Conservation (phyloP, 148 eudicot genomes). For the Chenopodium quinoa region DNA sequence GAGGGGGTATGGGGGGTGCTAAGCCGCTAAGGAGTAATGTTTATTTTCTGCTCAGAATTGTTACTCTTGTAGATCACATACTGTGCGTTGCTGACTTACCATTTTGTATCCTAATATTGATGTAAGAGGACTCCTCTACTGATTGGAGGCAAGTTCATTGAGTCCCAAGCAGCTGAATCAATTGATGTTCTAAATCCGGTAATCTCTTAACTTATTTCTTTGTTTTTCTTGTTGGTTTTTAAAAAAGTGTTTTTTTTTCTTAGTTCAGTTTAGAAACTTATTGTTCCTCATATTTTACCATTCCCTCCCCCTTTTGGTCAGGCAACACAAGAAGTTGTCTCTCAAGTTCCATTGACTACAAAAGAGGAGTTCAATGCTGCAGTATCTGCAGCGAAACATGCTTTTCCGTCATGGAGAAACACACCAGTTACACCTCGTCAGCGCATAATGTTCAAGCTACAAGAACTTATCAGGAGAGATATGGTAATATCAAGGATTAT, state of each 20-base stretch:
- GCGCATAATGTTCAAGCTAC: conserved; percentile 86
- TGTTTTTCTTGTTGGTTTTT: neutral
- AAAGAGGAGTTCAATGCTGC: conserved; percentile 87
- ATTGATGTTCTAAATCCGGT: conserved; percentile 93
- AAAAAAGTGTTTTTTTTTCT: neutral
- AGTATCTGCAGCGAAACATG: conserved; percentile 86
- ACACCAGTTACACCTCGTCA: conserved; percentile 92
- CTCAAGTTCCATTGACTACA: conserved; percentile 86
- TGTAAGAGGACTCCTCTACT: conserved; percentile 81
- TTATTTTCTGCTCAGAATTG: neutral
- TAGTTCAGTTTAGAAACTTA: neutral
- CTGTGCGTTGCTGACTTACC: neutral
- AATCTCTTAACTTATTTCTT: conserved; percentile 12
- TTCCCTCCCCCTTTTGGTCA: conserved; percentile 22
- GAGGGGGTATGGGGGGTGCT: too few relatives aligned
- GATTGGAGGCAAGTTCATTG: conserved; percentile 76
- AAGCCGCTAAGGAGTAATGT: neutral
- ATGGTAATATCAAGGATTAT: conserved; percentile 48
- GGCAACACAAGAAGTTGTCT: conserved; percentile 97
- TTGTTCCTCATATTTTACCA: conserved; percentile 12
- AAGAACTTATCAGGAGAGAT: conserved; percentile 90
- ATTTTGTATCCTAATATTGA: conserved; percentile 11
- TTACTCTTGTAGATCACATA: neutral
- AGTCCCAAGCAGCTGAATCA: conserved; percentile 59
- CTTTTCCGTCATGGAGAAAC: conserved; percentile 83